These are phyloP conservation scores for Cryptococcus sp. DNA, from an alignment of 1,284 basidiomycete species.

Conservation along the genomic window DNA sequence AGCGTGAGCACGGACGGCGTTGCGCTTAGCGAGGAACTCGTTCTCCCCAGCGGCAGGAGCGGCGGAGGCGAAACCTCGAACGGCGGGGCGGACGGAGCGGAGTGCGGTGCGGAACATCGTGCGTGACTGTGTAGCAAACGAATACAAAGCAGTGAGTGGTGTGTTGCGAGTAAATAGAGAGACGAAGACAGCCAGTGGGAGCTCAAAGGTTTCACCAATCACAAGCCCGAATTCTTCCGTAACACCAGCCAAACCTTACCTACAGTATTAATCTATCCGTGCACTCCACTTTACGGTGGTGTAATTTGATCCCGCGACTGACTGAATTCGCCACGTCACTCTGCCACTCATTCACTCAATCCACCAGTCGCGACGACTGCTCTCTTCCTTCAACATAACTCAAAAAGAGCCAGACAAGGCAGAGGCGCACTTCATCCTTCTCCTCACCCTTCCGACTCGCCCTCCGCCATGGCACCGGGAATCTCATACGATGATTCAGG, in stretches of 20 bases:
- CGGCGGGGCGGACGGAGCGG: conserved; percentile 24
- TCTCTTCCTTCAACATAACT: too few species aligned
- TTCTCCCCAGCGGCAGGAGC: conserved; percentile 26
- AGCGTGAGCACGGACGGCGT: conserved; percentile 45
- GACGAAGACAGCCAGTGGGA: background rate
- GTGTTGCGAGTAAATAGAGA: background rate
- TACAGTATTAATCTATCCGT: too few species aligned
- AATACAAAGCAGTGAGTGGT: conserved; percentile 9
- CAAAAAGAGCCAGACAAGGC: too few species aligned
- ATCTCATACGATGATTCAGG: conserved; percentile 79
- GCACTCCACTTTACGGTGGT: too few species aligned
- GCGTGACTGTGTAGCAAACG: background rate
- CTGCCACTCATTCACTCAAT: too few species aligned
- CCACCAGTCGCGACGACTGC: too few species aligned
- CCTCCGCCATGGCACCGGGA: conserved; percentile 41
- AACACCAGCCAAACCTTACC: too few species aligned
- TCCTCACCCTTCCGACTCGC: conserved; percentile 2
- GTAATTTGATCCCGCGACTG: too few species aligned
- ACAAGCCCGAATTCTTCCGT: too few species aligned
- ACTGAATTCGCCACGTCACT: too few species aligned
- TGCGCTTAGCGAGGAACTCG: conserved; percentile 41
- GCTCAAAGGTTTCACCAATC: too few species aligned
- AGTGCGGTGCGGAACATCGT: conserved; percentile 28
- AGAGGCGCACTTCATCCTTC: too few species aligned
- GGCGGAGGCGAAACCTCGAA: conserved; percentile 20